Conservation (phyloP, 305 asterid genomes). For the Euphrasia arctica region DNA sequence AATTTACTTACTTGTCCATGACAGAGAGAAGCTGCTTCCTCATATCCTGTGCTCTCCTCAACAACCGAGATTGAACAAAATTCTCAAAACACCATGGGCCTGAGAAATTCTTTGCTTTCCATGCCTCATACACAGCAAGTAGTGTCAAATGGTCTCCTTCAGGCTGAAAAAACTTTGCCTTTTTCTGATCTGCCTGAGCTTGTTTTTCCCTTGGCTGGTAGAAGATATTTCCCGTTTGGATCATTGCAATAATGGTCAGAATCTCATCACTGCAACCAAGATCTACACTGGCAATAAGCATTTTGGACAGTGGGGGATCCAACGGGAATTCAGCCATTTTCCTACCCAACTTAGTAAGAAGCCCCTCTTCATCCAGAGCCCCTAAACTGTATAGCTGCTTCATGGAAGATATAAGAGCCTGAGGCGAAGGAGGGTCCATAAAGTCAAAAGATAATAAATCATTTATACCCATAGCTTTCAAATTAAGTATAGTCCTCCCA, state of each 20-base stretch:
- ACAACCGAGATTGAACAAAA: no score
- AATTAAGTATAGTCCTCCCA: constrained; percentile 46
- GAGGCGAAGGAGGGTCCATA: constrained; percentile 38
- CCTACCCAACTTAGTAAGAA: constrained; percentile 65
- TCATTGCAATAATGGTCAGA: constrained; percentile 71
- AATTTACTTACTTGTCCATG: no score
- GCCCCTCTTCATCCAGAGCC: constrained; percentile 74
- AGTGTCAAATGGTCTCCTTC: constrained; percentile 70
- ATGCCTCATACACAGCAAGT: no score
- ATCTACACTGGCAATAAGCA: constrained; percentile 39
- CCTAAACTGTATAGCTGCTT: constrained; percentile 72
- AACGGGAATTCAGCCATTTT: constrained; percentile 84
- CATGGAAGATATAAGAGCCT: constrained; percentile 66
- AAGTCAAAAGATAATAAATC: constrained; percentile 66
- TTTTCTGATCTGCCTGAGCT: constrained; percentile 46
- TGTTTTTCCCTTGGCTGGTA: constrained; percentile 74
- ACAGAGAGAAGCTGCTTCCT: no score
- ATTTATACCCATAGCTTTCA: constrained; percentile 78
- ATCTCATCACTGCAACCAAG: constrained; percentile 64
- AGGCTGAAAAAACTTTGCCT: constrained; percentile 52
- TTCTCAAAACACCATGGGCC: no score
- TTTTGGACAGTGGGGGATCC: constrained; percentile 59
- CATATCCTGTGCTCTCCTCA: no score
- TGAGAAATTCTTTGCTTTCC: no score
- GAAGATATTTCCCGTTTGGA: constrained; percentile 68